phyloP scores from a whole-genome alignment of 1,284 basidiomycete species.

The Cryptococcus sp. region DNA sequence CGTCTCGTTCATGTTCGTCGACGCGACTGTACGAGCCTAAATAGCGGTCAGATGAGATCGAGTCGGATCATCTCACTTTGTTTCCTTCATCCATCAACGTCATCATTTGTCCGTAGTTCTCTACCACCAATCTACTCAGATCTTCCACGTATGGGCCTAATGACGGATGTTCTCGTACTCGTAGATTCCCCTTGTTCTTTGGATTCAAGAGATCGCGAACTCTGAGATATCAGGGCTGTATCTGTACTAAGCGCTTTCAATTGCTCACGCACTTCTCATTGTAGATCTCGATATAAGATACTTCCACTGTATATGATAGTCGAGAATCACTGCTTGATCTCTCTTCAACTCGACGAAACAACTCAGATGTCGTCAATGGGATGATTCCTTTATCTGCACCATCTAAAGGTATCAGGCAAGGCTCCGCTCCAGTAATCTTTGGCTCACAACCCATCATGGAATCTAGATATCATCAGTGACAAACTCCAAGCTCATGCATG shows the following conservation, averaged over 20 bases:
- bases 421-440: background rate
- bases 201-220: conserved; percentile 93
- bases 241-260: background rate
- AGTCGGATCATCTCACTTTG: conserved; percentile 54
- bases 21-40: conserved; percentile 84
- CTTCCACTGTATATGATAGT: conserved; percentile 82
- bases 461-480: conserved; percentile 25
- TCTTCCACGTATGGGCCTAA: conserved; percentile 96
- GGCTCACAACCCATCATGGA: conserved; percentile 98
- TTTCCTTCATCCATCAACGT: conserved; percentile 99
- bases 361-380: conserved; percentile 86
- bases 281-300: conserved; percentile 96
- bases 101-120: conserved; percentile 92
- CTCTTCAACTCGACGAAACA: conserved; percentile 75
- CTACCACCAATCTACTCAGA: conserved; percentile 86
- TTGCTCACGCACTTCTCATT: conserved; percentile 68
- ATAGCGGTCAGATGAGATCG: background rate
- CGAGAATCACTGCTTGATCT: conserved; percentile 65
- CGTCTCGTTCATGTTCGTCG: conserved; percentile 99
- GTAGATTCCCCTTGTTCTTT: conserved; percentile 87
- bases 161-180: conserved; percentile 93
- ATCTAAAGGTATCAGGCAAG: conserved; percentile 53
- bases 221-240: conserved; percentile 10
- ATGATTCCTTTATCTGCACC: conserved; percentile 97
- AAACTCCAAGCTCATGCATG: too few species aligned